Conservation (phyloP, 1,284 basidiomycete species). For the Ceratorhiza oryzae-sativae region DNA sequence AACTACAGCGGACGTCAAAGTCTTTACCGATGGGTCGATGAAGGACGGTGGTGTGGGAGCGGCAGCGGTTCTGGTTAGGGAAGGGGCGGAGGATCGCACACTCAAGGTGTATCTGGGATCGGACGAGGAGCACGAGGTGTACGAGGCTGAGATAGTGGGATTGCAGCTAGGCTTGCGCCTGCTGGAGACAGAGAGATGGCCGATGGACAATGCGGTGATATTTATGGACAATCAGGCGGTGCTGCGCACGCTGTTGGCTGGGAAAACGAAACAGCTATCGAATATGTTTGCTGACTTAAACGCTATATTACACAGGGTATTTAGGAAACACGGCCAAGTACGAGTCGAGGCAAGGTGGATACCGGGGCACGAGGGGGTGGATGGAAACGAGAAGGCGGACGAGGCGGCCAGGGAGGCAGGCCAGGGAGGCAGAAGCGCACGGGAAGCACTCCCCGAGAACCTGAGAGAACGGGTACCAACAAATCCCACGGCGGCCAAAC, state of each 20-base stretch:
- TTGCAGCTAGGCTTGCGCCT: slow-evolving; percentile 24
- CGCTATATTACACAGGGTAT: background rate
- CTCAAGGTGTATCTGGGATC: slow-evolving; percentile 7
- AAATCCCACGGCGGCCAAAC: slow-evolving; percentile 12
- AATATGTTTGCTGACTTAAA: slow-evolving; percentile 8
- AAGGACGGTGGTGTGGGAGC: slow-evolving; percentile 17
- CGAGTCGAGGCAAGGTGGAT: slow-evolving; percentile 14
- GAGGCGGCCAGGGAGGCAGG: slow-evolving; percentile 22
- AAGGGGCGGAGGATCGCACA: background rate
- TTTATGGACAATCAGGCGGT: slow-evolving; percentile 35
- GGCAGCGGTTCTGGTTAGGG: slow-evolving; percentile 7
- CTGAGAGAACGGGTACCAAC: background rate
- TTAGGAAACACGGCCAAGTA: background rate
- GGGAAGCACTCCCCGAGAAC: background rate
- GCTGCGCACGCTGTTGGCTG: slow-evolving; percentile 7
- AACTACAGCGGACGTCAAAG: slow-evolving; percentile 4
- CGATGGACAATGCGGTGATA: background rate
- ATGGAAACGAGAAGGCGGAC: slow-evolving; percentile 26
- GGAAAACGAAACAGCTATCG: background rate
- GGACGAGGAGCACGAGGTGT: slow-evolving; percentile 35
- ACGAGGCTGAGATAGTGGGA: slow-evolving; percentile 38
- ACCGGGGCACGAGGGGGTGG: slow-evolving; percentile 23
- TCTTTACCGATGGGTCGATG: slow-evolving; percentile 27
- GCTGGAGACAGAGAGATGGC: slow-evolving; percentile 6
- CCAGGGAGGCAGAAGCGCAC: background rate